These are phyloP conservation scores for Isatis lusitanica DNA, from an alignment of 441 rosid species.

Conservation along the genomic window DNA sequence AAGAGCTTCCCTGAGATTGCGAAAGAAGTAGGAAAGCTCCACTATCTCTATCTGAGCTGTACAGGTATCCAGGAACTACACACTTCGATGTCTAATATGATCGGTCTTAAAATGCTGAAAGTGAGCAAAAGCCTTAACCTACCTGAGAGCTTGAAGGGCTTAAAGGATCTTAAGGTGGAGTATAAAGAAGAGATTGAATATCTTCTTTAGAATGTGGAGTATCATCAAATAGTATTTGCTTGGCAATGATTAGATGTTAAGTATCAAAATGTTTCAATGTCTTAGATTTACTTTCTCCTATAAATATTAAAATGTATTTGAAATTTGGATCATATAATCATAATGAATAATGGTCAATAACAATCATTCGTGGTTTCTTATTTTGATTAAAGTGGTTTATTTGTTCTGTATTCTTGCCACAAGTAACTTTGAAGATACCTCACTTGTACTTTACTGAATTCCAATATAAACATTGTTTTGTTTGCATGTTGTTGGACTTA, in stretches of 20 bases:
- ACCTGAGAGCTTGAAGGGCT: conserved; percentile 22
- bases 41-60: conserved; percentile 3
- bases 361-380: background rate
- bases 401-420: background rate
- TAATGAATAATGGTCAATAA: background rate
- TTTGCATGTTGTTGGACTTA: background rate
- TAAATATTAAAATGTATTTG: background rate
- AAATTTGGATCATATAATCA: background rate
- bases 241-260: background rate
- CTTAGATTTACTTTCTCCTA: background rate
- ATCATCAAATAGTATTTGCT: background rate
- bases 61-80: conserved; percentile 10
- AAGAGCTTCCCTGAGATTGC: conserved; percentile 17
- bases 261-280: background rate
- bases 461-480: background rate
- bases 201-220: background rate
- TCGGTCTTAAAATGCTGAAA: conserved; percentile 4
- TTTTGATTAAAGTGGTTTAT: background rate
- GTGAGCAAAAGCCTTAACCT: background rate
- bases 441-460: background rate
- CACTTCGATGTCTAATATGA: background rate
- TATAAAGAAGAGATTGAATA: background rate
- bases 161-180: too few relatives aligned
- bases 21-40: background rate
- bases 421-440: background rate